These are phyloP conservation scores for Tarenaya hassleriana DNA, from an alignment of 345 rosid genomes.

Conservation along the genomic window DNA sequence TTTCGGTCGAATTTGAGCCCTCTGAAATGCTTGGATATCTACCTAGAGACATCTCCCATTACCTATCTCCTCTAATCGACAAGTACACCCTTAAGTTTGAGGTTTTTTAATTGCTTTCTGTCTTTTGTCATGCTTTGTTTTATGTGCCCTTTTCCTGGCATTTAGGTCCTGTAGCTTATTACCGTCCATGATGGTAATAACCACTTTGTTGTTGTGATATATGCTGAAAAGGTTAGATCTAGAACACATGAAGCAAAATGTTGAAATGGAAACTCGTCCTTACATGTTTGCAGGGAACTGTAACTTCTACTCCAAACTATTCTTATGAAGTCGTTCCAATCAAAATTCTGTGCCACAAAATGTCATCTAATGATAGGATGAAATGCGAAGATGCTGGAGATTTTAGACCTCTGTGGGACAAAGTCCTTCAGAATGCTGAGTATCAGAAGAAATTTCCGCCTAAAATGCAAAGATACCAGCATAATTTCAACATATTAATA, in stretches of 20 bases:
- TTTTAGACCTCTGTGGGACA: constrained; percentile 48
- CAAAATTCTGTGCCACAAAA: constrained; percentile 39
- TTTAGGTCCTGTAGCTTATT: too few species aligned
- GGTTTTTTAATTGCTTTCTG: constrained; percentile 37
- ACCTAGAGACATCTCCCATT: constrained; percentile 65
- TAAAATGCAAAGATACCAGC: constrained; percentile 49
- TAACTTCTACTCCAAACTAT: constrained; percentile 49
- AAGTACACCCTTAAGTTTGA: constrained; percentile 48
- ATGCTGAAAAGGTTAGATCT: constrained; percentile 5
- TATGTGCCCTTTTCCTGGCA: not conserved
- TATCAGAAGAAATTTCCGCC: constrained; percentile 42
- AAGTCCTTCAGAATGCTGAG: constrained; percentile 48
- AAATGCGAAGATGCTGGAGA: constrained; percentile 30
- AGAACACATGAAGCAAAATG: not conserved
- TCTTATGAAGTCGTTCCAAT: constrained; percentile 58
- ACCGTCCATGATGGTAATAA: too few species aligned
- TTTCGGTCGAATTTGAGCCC: constrained; percentile 39
- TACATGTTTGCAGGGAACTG: constrained; percentile 49
- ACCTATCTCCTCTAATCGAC: constrained; percentile 65
- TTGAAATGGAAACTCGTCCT: constrained; percentile 1
- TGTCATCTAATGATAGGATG: constrained; percentile 21
- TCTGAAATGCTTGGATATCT: constrained; percentile 66
- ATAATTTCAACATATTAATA: constrained; percentile 58
- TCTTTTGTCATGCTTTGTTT: not conserved
- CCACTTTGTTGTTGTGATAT: constrained; percentile 9